Evolutionary conservation across 176 grass and related monocot species (phyloP).

Genomic region (Zea mays): DNA sequence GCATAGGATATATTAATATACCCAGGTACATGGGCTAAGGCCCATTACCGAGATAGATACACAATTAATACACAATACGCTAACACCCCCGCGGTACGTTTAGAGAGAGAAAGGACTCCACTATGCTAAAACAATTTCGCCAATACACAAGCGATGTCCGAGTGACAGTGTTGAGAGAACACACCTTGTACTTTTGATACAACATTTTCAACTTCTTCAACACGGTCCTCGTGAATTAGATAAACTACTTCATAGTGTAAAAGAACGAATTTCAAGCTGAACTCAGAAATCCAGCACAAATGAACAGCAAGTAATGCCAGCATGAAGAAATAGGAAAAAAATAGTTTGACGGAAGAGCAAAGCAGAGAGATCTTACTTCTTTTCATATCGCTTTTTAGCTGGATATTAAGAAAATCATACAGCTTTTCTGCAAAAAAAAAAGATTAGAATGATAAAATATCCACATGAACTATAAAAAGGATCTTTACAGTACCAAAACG

Average conservation of each 20-base stretch:
- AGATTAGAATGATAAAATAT: constrained; percentile 16
- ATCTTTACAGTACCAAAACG: constrained; percentile 15
- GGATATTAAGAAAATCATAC: constrained; percentile 70
- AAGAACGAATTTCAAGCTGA: constrained; percentile 1
- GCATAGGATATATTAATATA: too few relatives aligned
- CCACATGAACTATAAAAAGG: background rate
- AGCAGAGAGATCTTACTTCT: constrained; percentile 57
- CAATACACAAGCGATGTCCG: background rate
- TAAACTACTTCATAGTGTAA: constrained; percentile 86
- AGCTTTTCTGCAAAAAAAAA: constrained; percentile 74
- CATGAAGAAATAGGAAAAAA: background rate
- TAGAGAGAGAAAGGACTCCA: background rate
- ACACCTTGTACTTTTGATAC: constrained; percentile 89
- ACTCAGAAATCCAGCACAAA: constrained; percentile 11
- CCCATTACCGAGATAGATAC: too few relatives aligned
- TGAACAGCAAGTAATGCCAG: constrained; percentile 22
- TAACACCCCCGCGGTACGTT: background rate
- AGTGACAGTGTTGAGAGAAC: constrained; percentile 22
- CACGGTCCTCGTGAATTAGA: constrained; percentile 75
- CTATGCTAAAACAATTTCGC: background rate
- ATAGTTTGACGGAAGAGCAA: background rate
- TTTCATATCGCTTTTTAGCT: constrained; percentile 84
- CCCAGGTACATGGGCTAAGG: too few relatives aligned
- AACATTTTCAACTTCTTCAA: constrained; percentile 78
- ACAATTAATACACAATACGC: too few relatives aligned